Conservation (phyloP, 108 stramenopile genomes). For the Stephanodiscus triporus region DNA sequence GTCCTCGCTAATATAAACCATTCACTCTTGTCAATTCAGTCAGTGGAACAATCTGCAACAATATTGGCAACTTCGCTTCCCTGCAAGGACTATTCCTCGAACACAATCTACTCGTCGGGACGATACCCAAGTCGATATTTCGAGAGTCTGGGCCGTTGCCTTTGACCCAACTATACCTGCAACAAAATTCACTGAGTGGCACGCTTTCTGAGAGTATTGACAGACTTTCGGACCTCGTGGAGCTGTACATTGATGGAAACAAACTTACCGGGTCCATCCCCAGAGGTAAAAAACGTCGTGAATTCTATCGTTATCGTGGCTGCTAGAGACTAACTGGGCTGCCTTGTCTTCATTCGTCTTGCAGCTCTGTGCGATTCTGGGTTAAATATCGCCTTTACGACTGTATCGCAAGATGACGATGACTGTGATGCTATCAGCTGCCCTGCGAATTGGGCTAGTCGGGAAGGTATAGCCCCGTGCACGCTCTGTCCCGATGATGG, state of each 20-base stretch:
- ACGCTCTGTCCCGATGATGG: conserved; percentile 45
- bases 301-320: not conserved
- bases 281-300: not conserved
- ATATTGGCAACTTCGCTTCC: conserved; percentile 40
- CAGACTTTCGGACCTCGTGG: conserved; percentile 35
- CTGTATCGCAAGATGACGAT: conserved; percentile 2
- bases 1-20: not conserved
- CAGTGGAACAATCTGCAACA: conserved; percentile 49
- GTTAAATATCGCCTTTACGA: conserved; percentile 39
- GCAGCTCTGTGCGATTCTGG: conserved; percentile 35
- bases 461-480: conserved; percentile 51
- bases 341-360: no score
- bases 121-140: conserved; percentile 48
- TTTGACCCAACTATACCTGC: conserved; percentile 45
- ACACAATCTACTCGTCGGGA: conserved; percentile 49
- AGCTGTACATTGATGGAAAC: conserved; percentile 63
- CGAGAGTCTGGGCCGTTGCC: conserved; percentile 45
- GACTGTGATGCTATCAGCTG: conserved; percentile 48
- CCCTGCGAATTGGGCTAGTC: conserved; percentile 39
- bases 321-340: no score
- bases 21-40: conserved; percentile 1
- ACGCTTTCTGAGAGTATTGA: conserved; percentile 33
- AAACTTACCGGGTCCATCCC: conserved; percentile 55
- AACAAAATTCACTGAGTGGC: conserved; percentile 46
- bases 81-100: conserved; percentile 43